Conservation (phyloP, 305 asterid species). For the Fraxinus baroniana region DNA sequence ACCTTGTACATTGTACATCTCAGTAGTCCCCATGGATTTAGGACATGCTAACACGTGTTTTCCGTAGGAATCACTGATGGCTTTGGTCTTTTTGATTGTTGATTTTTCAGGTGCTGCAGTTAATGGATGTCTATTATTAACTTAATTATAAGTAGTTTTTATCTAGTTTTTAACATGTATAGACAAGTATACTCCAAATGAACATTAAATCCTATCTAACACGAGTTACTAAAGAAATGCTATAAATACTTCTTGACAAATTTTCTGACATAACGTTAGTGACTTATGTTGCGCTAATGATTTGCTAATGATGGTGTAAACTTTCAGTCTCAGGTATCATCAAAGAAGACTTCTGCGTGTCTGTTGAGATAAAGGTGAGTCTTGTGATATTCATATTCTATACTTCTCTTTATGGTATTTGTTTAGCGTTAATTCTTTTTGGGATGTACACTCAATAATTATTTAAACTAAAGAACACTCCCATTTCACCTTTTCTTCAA, state of each 20-base stretch:
- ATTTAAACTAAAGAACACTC: conserved; percentile 13
- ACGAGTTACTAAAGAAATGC: not conserved
- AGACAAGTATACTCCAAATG: not conserved
- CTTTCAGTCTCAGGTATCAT: conserved; percentile 49
- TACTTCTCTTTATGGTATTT: conserved; percentile 12
- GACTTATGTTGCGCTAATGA: conserved; percentile 14
- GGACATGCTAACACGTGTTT: not conserved
- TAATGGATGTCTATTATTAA: not conserved
- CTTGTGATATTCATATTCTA: conserved; percentile 12
- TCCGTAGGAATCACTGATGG: not conserved
- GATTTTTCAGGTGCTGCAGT: not conserved
- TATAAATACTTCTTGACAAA: not conserved
- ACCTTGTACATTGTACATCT: not conserved
- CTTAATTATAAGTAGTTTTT: not conserved
- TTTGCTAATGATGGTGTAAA: conserved; percentile 26
- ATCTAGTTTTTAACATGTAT: not conserved
- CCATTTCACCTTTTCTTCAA: conserved; percentile 24
- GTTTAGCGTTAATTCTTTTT: conserved; percentile 3
- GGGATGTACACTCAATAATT: conserved; percentile 19
- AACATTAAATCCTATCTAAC: not conserved
- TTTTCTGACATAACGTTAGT: not conserved
- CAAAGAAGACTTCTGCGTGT: conserved; percentile 50
- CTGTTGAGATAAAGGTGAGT: conserved; percentile 90
- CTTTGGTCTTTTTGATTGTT: not conserved
- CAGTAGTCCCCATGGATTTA: not conserved